A percentile compares a stretch with the other conserved stretches of the same genome.
These are phyloP conservation scores for Boechera divaricarpa DNA, from an alignment of 345 rosid genomes.

Conservation along the genomic window DNA sequence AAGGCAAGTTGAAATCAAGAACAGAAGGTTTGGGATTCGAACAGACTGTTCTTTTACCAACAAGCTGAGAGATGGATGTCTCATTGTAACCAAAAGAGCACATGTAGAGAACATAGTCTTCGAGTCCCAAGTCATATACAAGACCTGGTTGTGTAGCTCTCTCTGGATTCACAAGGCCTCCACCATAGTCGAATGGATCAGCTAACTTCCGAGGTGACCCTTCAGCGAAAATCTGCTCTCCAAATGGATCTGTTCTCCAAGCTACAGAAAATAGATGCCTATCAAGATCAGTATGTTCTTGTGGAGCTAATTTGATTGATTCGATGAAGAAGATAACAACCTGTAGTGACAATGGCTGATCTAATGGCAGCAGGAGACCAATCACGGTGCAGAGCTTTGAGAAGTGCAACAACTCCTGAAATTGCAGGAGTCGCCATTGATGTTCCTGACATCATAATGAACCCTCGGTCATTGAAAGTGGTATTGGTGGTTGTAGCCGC, in stretches of 20 bases:
- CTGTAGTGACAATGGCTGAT: constrained; percentile 57
- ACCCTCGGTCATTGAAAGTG: constrained; percentile 32
- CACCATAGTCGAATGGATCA: constrained; percentile 60
- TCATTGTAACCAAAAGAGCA: constrained; percentile 55
- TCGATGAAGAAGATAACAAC: constrained; percentile 39
- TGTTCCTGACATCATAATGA: not conserved
- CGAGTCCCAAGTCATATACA: constrained; percentile 54
- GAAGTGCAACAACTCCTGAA: constrained; percentile 48
- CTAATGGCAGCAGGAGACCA: constrained; percentile 56
- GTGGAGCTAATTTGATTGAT: not conserved
- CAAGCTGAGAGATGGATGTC: constrained; percentile 52
- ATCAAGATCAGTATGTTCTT: not conserved
- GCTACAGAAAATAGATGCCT: constrained; percentile 24
- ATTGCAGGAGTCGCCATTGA: constrained; percentile 39
- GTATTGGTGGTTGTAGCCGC: constrained; percentile 44
- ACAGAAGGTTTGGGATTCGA: constrained; percentile 27
- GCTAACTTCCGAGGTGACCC: constrained; percentile 47
- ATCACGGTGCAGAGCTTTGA: constrained; percentile 42
- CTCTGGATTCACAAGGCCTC: constrained; percentile 65
- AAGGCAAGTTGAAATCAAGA: constrained; percentile 55
- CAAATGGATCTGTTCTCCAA: constrained; percentile 47
- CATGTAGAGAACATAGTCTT: constrained; percentile 55
- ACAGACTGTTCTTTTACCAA: constrained; percentile 44
- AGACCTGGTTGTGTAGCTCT: constrained; percentile 64
- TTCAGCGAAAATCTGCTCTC: constrained; percentile 53